Base-by-base conservation (phyloP, 257 asterid species). In the Cordia subcordata region DNA sequence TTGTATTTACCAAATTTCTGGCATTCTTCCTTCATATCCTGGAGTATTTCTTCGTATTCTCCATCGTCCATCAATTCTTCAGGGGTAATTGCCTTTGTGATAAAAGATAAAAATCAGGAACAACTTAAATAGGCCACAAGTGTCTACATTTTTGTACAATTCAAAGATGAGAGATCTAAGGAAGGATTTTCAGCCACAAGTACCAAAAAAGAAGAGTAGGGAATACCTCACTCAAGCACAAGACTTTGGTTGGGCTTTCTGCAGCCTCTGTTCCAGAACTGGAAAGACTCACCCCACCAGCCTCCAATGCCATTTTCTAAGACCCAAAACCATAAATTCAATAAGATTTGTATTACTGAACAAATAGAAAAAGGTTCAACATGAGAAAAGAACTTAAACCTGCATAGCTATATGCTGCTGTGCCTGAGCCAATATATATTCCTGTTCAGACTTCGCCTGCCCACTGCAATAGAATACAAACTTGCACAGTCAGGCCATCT, bases 11-110 rank as follows among this genome's bases (percentile, higher is more conserved):
- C 93, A 69, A 81, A 84, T 72, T 84, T 84, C 66, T 67, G 69
- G 77, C 93, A 77, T 71, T 79, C 88, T 58, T 75, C 84, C 67
- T 67, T 81, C 88, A 84, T 79, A 60, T 84, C 93, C 75, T 77
- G 84, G 52, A 84, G 72, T 69, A 84, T 84, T 68, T 84, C 93
- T 58, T 68, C 81, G 61, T 81, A 84, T 59, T 79, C 86, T 40
- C 70, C 83, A 17, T 84, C 86, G 63, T 84, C 75, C 79, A 65
- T 75, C 74, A 84, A 59, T 65, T 84, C 93, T 23, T 77, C 84
- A 60, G 63, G 60, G 58, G 81, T 70, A 72, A 84, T 77, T 33
- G 69, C 87, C 91, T 80, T 10, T 14, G 49, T 32, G 66, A 40
- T 46, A 58, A 50, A 58, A 42, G 58, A 58, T 57, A 65, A 47